phyloP scores from a whole-genome alignment of 306 rosid species.

The Phaseolus lunatus region DNA sequence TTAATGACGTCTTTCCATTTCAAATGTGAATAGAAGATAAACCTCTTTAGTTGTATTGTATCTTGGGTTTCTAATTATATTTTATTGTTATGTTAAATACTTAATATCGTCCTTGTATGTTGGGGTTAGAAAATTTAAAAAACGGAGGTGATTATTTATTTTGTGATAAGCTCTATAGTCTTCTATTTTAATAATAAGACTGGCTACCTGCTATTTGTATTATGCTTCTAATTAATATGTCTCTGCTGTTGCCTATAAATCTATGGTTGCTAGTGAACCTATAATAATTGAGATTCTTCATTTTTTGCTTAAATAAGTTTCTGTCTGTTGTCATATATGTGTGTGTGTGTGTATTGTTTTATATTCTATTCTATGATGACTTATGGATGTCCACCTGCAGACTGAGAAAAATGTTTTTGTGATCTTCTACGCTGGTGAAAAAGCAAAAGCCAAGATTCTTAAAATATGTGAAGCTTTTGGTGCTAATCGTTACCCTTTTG shows the following conservation, averaged over 20 bases:
- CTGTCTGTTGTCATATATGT: conserved; percentile 3
- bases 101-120: conserved; percentile 6
- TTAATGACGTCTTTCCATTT: conserved; percentile 24
- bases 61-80: conserved; percentile 25
- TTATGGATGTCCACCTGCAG: conserved; percentile 55
- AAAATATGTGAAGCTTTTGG: conserved; percentile 98
- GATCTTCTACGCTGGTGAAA: conserved; percentile 90
- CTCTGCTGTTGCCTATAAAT: conserved; percentile 20
- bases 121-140: conserved; percentile 20
- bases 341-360: conserved; percentile 10
- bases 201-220: conserved; percentile 16
- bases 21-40: conserved; percentile 24
- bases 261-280: conserved; percentile 17
- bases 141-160: conserved; percentile 29
- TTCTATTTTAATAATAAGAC: conserved; percentile 4
- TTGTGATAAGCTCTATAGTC: conserved; percentile 10
- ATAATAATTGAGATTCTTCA: conserved; percentile 11
- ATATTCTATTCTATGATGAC: conserved; percentile 33
- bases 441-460: conserved; percentile 84
- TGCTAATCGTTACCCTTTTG: conserved; percentile 93
- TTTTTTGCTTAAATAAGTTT: conserved; percentile 5
- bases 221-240: conserved; percentile 18
- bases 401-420: conserved; percentile 94
- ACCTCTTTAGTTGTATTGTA: conserved; percentile 28
- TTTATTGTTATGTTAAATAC: not conserved